Base-by-base conservation (phyloP, 2,329 filamentous ascomycete species). In the Hirsutella rhossiliensis region DNA sequence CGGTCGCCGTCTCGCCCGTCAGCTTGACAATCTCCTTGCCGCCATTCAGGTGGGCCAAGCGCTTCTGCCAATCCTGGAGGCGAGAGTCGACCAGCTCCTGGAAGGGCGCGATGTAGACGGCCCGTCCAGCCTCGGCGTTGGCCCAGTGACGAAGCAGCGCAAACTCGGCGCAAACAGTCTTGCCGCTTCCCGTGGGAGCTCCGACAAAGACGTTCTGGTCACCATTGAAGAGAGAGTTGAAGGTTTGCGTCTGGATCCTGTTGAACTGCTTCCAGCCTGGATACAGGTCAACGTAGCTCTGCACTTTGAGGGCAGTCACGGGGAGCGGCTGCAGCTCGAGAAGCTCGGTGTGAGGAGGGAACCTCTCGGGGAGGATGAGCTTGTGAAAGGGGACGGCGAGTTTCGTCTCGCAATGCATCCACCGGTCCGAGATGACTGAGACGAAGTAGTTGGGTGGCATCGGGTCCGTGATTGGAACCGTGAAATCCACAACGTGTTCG, bases 371-470 rank as follows among this genome's bases (percentile, higher is more conserved):
- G 5, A 98, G 73, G 38, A 95, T 84, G 27, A 98, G 73, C 61
- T 96, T 96, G 61, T 94, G 85, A 68, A 98, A 97, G 1, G 89
- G 90, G 2, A 98, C 84, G 0, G 90, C 84, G 43, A 98, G 71
- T 59, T 89, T 88, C 1, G 89, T 95, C 66, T 98, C 89, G 1
- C 90, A 87, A 60, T 95, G 87, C 87, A 98, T 96, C 92, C 92
- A 98, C 53, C 92, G 76, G 62, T 98, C 92, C 4, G 90, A 97
- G 18, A 96, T 68, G 34, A 98, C 78, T 0, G 88, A 92, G 55
- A 98, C 87, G 66, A 98, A 98, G 68, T 98, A 98, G 62, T 98
- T 94, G 0, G 94, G 92, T 13, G 92, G 92, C 85, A 97, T 94
- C 0, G 94, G 94, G 54, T 98, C 92, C 1, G 87, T 89, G 52